Evolutionary conservation across 2,329 filamentous ascomycete genomes (phyloP).

Genomic region (Ascosphaera aggregata): DNA sequence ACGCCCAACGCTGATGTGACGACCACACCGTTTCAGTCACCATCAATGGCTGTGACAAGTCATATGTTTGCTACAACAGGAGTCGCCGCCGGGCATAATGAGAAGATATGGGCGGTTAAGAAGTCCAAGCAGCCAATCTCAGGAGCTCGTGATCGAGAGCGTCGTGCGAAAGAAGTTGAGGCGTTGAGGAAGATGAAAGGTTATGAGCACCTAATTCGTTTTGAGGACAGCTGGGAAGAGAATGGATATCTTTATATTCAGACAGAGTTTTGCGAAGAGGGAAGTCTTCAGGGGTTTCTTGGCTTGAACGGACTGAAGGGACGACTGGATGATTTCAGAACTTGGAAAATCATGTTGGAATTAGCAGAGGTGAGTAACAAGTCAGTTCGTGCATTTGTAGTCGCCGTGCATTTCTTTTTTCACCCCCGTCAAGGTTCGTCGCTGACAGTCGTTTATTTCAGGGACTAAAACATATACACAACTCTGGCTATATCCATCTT

Average conservation of each 20-base stretch:
- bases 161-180: slow-evolving; percentile 63
- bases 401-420: no score
- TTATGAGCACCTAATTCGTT: slow-evolving; percentile 65
- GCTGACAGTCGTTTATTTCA: slow-evolving; percentile 19
- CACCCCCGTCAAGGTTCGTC: no score
- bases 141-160: slow-evolving; percentile 56
- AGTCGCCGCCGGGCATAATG: neutral
- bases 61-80: neutral
- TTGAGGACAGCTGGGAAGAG: slow-evolving; percentile 72
- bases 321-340: slow-evolving; percentile 84
- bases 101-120: slow-evolving; percentile 64
- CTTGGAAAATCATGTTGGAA: slow-evolving; percentile 94
- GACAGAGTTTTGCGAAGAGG: slow-evolving; percentile 90
- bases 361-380: slow-evolving; percentile 52
- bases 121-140: slow-evolving; percentile 64
- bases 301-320: slow-evolving; percentile 62
- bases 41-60: neutral
- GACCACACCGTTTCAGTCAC: slow-evolving; percentile 1
- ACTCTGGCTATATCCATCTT: slow-evolving; percentile 54
- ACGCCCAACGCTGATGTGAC: neutral
- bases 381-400: no score
- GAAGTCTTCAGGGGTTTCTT: slow-evolving; percentile 69
- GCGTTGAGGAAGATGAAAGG: slow-evolving; percentile 54
- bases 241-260: slow-evolving; percentile 81
- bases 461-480: slow-evolving; percentile 79